Evolutionary conservation across 768 basidiomycete species (phyloP).

Genomic region (Clavulina sp.): DNA sequence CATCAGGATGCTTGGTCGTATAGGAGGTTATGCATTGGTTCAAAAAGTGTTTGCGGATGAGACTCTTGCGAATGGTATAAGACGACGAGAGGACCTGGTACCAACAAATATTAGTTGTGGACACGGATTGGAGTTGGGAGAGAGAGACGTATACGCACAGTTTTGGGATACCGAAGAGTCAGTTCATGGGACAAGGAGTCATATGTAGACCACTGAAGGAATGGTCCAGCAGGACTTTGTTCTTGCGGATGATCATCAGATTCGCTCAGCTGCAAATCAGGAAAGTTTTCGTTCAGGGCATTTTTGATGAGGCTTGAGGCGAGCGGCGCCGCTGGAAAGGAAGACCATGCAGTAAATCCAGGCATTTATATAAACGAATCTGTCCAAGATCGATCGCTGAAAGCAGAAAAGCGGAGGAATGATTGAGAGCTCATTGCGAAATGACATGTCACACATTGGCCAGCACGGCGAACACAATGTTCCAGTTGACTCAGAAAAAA

Average conservation of each 20-base stretch:
- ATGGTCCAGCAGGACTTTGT: constrained; percentile 2
- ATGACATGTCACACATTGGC: too few relatives aligned
- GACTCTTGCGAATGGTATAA: constrained; percentile 77
- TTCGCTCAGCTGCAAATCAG: constrained; percentile 18
- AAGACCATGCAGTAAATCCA: constrained; percentile 24
- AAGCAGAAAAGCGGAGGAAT: too few relatives aligned
- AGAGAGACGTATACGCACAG: too few relatives aligned
- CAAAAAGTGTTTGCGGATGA: constrained; percentile 90
- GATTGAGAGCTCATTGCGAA: too few relatives aligned
- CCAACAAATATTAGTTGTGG: neutral
- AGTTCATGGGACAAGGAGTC: constrained; percentile 68
- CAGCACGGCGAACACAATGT: too few relatives aligned
- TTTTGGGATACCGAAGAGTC: constrained; percentile 32
- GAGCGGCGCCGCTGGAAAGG: constrained; percentile 38
- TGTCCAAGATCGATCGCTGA: too few relatives aligned
- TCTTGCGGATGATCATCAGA: neutral
- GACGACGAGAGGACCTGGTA: constrained; percentile 58
- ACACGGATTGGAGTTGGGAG: neutral
- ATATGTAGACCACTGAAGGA: constrained; percentile 73
- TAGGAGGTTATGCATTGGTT: constrained; percentile 57
- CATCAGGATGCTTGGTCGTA: constrained; percentile 47
- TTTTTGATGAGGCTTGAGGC: constrained; percentile 31
- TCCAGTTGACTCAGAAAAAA: too few relatives aligned
- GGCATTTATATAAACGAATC: too few relatives aligned
- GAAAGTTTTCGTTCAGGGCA: constrained; percentile 22